Conservation (phyloP, 495 filamentous ascomycete species). For the Hypoxylon crocopeplum region DNA sequence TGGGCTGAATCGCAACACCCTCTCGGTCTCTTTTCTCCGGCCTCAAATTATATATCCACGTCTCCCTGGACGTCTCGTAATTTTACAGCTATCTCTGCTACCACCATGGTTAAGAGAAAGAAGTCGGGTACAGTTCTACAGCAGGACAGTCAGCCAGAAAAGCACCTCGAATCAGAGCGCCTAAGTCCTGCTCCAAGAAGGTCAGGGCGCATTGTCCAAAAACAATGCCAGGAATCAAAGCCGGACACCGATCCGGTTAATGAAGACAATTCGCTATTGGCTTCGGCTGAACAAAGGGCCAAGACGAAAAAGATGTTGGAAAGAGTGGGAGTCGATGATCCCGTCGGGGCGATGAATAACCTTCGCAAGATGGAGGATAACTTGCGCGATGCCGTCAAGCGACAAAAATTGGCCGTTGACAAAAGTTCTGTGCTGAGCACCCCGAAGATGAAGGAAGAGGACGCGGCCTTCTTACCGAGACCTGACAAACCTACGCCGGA, state of each 20-base stretch:
- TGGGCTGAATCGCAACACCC: conserved; percentile 3
- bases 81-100: not conserved
- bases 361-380: conserved; percentile 42
- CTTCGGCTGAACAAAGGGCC: conserved; percentile 3
- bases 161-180: not conserved
- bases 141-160: not conserved
- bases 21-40: conserved; percentile 6
- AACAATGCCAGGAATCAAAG: not conserved
- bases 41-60: conserved; percentile 14
- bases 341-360: conserved; percentile 15
- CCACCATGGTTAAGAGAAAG: conserved; percentile 32
- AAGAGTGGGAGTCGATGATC: not conserved
- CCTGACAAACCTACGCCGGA: conserved; percentile 7
- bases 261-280: not conserved
- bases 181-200: conserved; percentile 14
- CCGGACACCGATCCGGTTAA: not conserved
- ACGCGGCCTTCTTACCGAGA: conserved; percentile 20
- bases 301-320: conserved; percentile 9
- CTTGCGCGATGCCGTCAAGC: conserved; percentile 29
- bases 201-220: conserved; percentile 29
- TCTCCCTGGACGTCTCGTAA: not conserved
- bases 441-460: not conserved
- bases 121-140: conserved; percentile 17
- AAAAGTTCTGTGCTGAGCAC: conserved; percentile 19
- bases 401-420: conserved; percentile 38